Conservation (phyloP, 225 moss, liverwort and hornwort species). For the Sphagnum tenellum region DNA sequence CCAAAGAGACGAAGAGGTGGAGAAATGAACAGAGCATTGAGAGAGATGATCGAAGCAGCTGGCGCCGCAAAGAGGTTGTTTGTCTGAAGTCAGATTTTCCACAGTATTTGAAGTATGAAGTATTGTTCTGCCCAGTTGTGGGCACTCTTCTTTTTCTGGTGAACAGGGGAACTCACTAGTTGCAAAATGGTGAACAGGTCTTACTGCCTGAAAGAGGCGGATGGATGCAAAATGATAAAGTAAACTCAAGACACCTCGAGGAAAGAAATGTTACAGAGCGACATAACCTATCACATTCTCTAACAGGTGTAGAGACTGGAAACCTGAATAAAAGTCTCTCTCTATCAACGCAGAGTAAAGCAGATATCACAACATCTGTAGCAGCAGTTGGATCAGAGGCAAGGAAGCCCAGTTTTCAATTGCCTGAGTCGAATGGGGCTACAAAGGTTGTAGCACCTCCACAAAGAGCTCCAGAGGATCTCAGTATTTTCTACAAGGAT, state of each 20-base stretch:
- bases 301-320: not conserved
- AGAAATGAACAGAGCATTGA: slow-evolving; percentile 15
- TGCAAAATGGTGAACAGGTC: not conserved
- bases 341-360: not conserved
- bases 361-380: not conserved
- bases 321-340: not conserved
- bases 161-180: too few relatives aligned
- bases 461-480: slow-evolving; percentile 33
- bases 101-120: too few relatives aligned
- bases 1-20: slow-evolving; percentile 42
- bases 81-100: not conserved
- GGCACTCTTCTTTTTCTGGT: too few relatives aligned
- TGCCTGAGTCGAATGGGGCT: slow-evolving; percentile 8
- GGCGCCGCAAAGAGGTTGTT: slow-evolving; percentile 7
- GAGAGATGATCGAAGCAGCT: slow-evolving; percentile 35
- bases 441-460: slow-evolving; percentile 11
- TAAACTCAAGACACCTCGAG: not conserved
- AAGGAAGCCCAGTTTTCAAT: not conserved
- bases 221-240: slow-evolving; percentile 1
- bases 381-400: not conserved
- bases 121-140: too few relatives aligned
- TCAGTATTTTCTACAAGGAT: slow-evolving; percentile 39
- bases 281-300: too few relatives aligned
- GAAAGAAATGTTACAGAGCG: not conserved
- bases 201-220: not conserved